Percentiles rank a stretch among this genome's conserved stretches.
Conservation (phyloP, 306 rosid genomes). For the Prunus kanzakura region DNA sequence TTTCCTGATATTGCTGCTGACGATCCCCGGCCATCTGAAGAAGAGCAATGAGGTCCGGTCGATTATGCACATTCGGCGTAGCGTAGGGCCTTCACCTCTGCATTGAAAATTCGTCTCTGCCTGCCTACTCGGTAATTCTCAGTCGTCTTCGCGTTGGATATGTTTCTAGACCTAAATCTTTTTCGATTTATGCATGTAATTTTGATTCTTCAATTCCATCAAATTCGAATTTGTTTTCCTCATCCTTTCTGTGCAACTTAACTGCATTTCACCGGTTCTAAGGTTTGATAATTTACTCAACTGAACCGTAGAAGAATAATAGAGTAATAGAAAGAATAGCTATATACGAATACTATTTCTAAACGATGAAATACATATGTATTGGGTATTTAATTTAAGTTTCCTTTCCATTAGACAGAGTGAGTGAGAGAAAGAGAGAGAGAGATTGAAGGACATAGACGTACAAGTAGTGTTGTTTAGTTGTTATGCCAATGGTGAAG, state of each 20-base stretch:
- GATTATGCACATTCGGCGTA: neutral
- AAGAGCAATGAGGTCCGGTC: constrained; percentile 4
- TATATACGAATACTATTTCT: too few relatives aligned
- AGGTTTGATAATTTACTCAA: neutral
- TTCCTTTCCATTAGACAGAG: neutral
- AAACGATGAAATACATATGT: neutral
- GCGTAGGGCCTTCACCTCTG: neutral
- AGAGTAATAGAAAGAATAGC: neutral
- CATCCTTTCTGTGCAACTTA: neutral
- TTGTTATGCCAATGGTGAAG: neutral
- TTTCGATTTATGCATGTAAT: neutral
- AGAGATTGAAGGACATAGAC: neutral
- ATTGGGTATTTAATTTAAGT: neutral
- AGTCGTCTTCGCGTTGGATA: neutral
- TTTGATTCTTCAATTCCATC: neutral
- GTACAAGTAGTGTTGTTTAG: neutral
- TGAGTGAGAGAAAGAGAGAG: too few relatives aligned
- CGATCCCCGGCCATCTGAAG: neutral
- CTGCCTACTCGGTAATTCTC: neutral
- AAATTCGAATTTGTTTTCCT: neutral
- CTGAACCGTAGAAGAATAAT: neutral
- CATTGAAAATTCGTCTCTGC: neutral
- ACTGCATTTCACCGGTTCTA: neutral
- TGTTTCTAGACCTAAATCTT: neutral
- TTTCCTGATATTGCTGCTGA: neutral